phyloP scores from a whole-genome alignment of 176 grass and related monocot genomes.

The Elymus sibiricus region DNA sequence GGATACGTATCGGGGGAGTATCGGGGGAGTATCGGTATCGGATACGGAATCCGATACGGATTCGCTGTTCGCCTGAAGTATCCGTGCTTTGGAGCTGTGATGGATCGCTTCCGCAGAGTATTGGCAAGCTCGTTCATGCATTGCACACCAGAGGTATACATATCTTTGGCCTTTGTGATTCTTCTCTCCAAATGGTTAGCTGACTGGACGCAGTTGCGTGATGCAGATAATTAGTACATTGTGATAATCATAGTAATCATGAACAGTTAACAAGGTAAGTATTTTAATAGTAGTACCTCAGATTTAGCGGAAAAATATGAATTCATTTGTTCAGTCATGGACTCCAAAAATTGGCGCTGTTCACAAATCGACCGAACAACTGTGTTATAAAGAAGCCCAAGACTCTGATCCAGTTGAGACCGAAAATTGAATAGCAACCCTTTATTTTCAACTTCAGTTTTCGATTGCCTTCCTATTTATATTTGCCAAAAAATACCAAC shows the following conservation, averaged over 20 bases:
- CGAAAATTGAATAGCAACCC: conserved; percentile 51
- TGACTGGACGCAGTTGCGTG: conserved; percentile 45
- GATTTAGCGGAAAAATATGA: conserved; percentile 61
- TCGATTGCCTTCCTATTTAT: conserved; percentile 56
- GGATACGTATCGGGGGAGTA: too few relatives aligned
- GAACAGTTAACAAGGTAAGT: not conserved
- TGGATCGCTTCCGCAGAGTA: conserved; percentile 37
- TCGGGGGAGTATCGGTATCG: too few relatives aligned
- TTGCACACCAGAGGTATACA: conserved; percentile 49
- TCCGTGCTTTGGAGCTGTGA: not conserved
- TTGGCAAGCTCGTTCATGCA: conserved; percentile 50
- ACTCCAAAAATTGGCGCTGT: conserved; percentile 54
- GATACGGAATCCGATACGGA: too few relatives aligned
- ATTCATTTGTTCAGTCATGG: conserved; percentile 54
- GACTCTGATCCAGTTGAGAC: conserved; percentile 53
- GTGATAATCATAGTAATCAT: not conserved
- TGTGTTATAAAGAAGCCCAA: conserved; percentile 51
- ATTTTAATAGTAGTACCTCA: conserved; percentile 44
- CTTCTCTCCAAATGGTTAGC: conserved; percentile 49
- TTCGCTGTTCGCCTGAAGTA: too few relatives aligned
- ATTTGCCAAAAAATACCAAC: conserved; percentile 7
- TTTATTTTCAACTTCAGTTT: conserved; percentile 63
- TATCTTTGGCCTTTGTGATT: conserved; percentile 54
- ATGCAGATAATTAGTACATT: conserved; percentile 13
- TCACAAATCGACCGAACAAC: conserved; percentile 58